These are phyloP conservation scores for Periconia macrospinosa DNA, from an alignment of 2,329 filamentous ascomycete genomes.

Conservation along the genomic window DNA sequence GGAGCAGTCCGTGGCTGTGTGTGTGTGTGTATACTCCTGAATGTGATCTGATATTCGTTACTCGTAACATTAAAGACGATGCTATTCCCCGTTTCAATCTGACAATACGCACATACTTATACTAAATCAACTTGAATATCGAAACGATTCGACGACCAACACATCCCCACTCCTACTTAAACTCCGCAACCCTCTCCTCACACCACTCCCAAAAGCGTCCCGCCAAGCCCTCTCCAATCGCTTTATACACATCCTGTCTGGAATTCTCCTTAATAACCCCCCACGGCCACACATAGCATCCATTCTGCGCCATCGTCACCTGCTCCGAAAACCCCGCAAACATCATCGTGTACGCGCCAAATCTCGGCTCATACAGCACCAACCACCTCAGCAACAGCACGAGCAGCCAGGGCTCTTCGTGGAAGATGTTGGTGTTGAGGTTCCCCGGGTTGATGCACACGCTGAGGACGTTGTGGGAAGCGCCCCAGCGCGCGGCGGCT, in stretches of 20 bases:
- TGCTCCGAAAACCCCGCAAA: constrained; percentile 6
- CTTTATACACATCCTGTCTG: constrained; percentile 30
- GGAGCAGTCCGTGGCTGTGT: no score
- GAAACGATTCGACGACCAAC: no score
- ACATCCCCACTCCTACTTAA: no score
- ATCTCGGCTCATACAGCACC: constrained; percentile 5
- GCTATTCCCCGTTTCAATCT: no score
- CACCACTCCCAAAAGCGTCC: constrained; percentile 49
- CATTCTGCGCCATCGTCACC: constrained; percentile 23
- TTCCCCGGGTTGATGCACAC: constrained; percentile 43
- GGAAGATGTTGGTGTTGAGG: constrained; percentile 23
- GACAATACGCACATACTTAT: no score
- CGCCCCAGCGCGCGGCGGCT: constrained; percentile 8
- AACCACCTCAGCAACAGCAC: not conserved
- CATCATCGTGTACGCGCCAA: constrained; percentile 11
- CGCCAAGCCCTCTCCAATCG: constrained; percentile 42
- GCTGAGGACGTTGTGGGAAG: constrained; percentile 6
- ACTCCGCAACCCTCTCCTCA: constrained; percentile 27
- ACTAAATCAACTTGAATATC: no score
- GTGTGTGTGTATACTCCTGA: no score
- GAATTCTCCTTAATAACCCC: constrained; percentile 34
- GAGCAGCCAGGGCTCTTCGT: not conserved
- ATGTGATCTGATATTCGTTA: no score
- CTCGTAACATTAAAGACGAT: no score
- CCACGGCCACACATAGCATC: constrained; percentile 50